Conservation (phyloP, 345 rosid species). For the Eucalyptus camaldulensis region DNA sequence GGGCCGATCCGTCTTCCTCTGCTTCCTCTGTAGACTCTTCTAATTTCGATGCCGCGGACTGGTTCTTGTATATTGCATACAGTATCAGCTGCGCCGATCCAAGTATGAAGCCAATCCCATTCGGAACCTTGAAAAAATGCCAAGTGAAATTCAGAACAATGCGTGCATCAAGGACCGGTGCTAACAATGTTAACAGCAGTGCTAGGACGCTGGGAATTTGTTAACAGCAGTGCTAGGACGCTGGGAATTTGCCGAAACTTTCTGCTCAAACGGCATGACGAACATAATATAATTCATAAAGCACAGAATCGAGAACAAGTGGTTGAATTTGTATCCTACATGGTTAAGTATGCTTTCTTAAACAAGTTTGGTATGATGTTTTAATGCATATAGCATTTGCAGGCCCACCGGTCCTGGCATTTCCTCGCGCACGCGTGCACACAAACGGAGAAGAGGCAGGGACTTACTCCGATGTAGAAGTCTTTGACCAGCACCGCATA, state of each 20-base stretch:
- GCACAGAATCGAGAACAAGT: neutral
- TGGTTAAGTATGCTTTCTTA: neutral
- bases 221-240: neutral
- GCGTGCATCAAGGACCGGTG: neutral
- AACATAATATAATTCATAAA: neutral
- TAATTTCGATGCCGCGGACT: neutral
- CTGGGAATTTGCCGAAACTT: neutral
- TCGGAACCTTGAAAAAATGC: constrained; percentile 32
- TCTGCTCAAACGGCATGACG: neutral
- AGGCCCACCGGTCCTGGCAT: neutral
- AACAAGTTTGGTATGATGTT: neutral
- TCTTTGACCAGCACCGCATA: constrained; percentile 18
- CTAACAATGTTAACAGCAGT: neutral
- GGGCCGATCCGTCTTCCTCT: constrained; percentile 13
- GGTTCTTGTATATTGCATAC: constrained; percentile 22
- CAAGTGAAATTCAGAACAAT: neutral
- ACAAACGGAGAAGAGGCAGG: neutral
- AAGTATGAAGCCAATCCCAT: constrained; percentile 26
- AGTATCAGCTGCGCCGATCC: constrained; percentile 42
- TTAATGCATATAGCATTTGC: neutral
- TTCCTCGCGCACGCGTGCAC: neutral
- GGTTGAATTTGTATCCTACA: neutral
- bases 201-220: neutral
- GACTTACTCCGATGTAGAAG: constrained; percentile 26
- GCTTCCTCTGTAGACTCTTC: neutral